Evolutionary conservation across 352 stramenopile genomes (phyloP), one percentile per base, ranked within the genome.

Genomic region (Pythium pyrilobum): DNA sequence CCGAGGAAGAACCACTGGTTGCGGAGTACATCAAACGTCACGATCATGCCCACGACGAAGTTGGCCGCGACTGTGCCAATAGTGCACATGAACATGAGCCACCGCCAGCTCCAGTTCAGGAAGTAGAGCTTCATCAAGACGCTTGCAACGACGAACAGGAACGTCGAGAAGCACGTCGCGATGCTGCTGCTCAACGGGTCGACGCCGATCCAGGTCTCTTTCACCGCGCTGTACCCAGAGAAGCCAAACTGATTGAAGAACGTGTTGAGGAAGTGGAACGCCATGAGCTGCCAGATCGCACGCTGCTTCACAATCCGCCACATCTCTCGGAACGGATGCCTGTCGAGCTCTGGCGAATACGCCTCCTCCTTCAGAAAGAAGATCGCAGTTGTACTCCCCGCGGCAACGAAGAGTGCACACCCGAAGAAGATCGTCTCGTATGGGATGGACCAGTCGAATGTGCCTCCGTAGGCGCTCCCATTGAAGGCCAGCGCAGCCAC

Each of bases 1-100:
- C 72, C 79, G 15, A 88, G 64, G 32, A 79, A 87, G 59, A 89
- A 86, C 80, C 77, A 88, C 47, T 82, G 59, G 48, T 72, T 84
- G 50, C 80, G 80, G 12, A 79, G 47, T 24, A 87, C 58, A 52
- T 83, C 71, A 32, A 78, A 87, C 2, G 71, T 86, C 21, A 77
- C 72, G 33, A 76, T 49, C 25, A 87, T 42, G 37, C 72, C 72
- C 23, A 83, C 68, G 6, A 39, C 46, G 24, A 76, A 58, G 46
- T 80, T 78, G 27, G 76, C 57, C 15, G 71, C 25, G 32, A 79
- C 81, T 20, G 67, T 67, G 48, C 77, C 69, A 20, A 85, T 34
- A 16, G 64, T 71, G 54, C 64, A 81, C 0, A 43, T 56, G 32
- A 82, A 43, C 67, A 89, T 83, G 28, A 85, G 59, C 43, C 45